Evolutionary conservation across 805 yeast genomes (phyloP).

Genomic region (Nakazawaea siamensis): DNA sequence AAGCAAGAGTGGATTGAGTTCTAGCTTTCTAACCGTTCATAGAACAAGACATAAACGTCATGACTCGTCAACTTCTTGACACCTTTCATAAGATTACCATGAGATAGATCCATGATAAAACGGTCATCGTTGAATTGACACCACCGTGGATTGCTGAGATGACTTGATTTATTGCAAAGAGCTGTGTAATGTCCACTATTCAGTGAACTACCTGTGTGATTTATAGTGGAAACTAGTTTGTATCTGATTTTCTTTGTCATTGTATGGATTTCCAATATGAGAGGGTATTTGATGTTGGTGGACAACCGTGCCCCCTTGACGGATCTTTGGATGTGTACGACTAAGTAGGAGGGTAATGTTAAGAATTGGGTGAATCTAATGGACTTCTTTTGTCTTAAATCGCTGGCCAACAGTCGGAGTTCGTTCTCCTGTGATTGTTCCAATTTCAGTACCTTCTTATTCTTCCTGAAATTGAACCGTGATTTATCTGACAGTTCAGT

Average conservation of each 20-base stretch:
- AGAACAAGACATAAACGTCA: slow-evolving; percentile 66
- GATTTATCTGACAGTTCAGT: slow-evolving; percentile 9
- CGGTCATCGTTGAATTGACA: slow-evolving; percentile 69
- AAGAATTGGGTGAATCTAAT: slow-evolving; percentile 22
- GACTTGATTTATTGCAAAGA: slow-evolving; percentile 40
- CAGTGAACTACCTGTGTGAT: slow-evolving; percentile 56
- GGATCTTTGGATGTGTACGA: slow-evolving; percentile 24
- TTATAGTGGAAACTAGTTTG: slow-evolving; percentile 53
- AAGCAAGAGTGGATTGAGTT: slow-evolving; percentile 29
- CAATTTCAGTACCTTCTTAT: slow-evolving; percentile 9
- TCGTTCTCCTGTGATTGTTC: slow-evolving; percentile 6
- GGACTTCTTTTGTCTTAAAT: slow-evolving; percentile 11
- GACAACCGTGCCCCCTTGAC: slow-evolving; percentile 20
- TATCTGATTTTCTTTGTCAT: slow-evolving; percentile 27
- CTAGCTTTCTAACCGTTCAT: slow-evolving; percentile 22
- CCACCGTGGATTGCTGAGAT: slow-evolving; percentile 48
- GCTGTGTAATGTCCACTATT: slow-evolving; percentile 76
- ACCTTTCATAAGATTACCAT: slow-evolving; percentile 35
- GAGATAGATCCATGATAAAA: slow-evolving; percentile 34
- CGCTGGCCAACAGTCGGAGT: neutral
- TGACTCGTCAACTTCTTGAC: slow-evolving; percentile 35
- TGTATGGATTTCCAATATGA: slow-evolving; percentile 39
- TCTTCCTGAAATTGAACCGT: slow-evolving; percentile 3
- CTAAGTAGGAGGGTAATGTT: slow-evolving; percentile 24
- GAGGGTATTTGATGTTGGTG: slow-evolving; percentile 42